Base-by-base conservation (phyloP, 768 basidiomycete genomes). In the Collybiopsis confluens region DNA sequence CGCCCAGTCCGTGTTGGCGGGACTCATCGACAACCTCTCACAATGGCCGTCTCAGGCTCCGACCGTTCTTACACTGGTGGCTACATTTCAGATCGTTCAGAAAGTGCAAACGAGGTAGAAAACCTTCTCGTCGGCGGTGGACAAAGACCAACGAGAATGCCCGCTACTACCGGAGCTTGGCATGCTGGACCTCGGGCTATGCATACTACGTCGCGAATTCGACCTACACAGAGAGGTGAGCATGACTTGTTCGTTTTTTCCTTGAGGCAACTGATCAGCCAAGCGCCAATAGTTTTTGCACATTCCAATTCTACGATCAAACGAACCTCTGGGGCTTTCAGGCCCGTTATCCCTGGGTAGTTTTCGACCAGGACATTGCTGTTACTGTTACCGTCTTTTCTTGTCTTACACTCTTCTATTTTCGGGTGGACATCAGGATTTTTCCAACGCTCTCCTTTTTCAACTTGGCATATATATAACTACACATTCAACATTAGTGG, bases 41-140 rank as follows among this genome's bases (percentile, higher is more conserved):
- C 76, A 27, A 77, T 77, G 57, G 66, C 65, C 56, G 13, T 13
- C 5, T 63, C 62, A 45, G 59, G 66, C 55, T 59, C 61, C 40
- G 74, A 79, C 53, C 71, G 68, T 24, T 70, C 74, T 20, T 74
- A 79, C 59, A 70, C 78, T 28, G 23, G 35, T 27, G 68, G 70
- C 24, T 71, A 74, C 56, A 56, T 72, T 38, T 83, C 82, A 42
- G 82, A 85, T 62, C 75, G 73, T 28, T 85, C 87, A 28, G 81
- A 82, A 51, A 88, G 86, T 63, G 76, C 80, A 1, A 79, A 82
- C 46, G 88, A 90, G 61, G 85, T 89, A n/a, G 88, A 90, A 62
- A 78, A 79, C 56, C 63, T 88, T 56, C 72, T 89, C 35, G 67
- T 76, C n/a, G 58, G 60, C 28, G 65, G 60, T 20, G 59, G 56